These are phyloP conservation scores for Boletus pseudopeckii DNA, from an alignment of 768 basidiomycete species.

Conservation along the genomic window DNA sequence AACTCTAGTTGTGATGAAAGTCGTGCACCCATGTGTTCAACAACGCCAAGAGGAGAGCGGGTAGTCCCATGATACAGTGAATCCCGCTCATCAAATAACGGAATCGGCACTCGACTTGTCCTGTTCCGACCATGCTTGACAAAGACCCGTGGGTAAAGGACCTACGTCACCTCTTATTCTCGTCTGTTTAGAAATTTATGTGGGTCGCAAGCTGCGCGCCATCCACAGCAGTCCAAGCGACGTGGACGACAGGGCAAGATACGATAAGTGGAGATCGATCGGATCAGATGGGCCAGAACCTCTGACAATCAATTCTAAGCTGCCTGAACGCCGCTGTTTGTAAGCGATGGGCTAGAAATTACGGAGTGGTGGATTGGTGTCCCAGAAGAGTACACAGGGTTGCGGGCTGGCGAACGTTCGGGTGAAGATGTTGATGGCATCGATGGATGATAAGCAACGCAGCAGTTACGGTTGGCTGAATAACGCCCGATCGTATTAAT, in stretches of 20 bases:
- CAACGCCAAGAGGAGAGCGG: conserved; percentile 4
- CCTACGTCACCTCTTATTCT: conserved; percentile 25
- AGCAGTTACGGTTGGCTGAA: background rate
- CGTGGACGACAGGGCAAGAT: conserved; percentile 13
- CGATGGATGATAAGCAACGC: background rate
- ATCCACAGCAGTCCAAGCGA: conserved; percentile 8
- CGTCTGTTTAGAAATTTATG: conserved; percentile 2
- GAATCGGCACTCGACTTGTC: background rate
- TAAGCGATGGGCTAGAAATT: background rate
- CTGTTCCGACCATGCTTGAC: background rate
- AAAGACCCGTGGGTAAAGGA: conserved; percentile 14
- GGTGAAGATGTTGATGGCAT: background rate
- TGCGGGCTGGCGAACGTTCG: background rate
- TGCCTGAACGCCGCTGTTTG: background rate
- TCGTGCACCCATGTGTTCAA: background rate
- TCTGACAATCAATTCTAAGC: background rate
- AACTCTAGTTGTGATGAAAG: background rate
- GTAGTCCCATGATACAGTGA: conserved; percentile 10
- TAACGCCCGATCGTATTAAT: no score
- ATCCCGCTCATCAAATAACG: conserved; percentile 1
- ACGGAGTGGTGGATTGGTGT: background rate
- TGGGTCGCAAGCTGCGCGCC: background rate
- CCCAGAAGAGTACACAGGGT: background rate
- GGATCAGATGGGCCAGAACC: conserved; percentile 12
- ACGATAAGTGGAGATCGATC: conserved; percentile 16